A percentile compares a stretch with the other conserved stretches of the same genome.
These are phyloP conservation scores for Porogramme epimiltina DNA, from an alignment of 1,284 basidiomycete genomes.

Conservation along the genomic window DNA sequence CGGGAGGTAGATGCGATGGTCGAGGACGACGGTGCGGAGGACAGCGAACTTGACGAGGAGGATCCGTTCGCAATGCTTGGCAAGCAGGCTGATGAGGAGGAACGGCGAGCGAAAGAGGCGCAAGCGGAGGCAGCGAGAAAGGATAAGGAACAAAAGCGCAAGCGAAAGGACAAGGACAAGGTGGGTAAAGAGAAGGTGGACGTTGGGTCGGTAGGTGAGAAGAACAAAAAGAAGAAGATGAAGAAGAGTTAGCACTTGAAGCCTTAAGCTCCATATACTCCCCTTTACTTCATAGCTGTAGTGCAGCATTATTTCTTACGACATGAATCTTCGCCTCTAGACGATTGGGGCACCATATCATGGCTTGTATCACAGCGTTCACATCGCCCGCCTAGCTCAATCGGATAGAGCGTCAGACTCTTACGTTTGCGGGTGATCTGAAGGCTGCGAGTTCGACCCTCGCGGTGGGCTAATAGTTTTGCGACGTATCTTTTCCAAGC, in stretches of 20 bases:
- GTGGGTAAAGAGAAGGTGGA: constrained; percentile 31
- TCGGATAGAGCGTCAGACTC: constrained; percentile 88
- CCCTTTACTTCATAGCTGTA: too few relatives aligned
- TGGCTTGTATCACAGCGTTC: background rate
- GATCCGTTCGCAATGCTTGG: constrained; percentile 41
- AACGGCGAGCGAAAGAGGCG: constrained; percentile 30
- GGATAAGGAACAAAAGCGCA: constrained; percentile 34
- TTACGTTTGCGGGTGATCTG: constrained; percentile 47
- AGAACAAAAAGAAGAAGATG: constrained; percentile 38
- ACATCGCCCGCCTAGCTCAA: constrained; percentile 78
- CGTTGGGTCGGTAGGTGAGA: constrained; percentile 33
- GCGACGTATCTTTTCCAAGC: background rate
- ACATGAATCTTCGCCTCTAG: too few relatives aligned
- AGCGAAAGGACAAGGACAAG: constrained; percentile 32
- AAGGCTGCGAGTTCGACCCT: constrained; percentile 92
- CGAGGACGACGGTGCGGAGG: constrained; percentile 24
- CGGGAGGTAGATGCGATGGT: constrained; percentile 28
- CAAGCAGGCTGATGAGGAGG: constrained; percentile 33
- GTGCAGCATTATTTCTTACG: background rate
- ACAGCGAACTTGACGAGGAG: constrained; percentile 34
- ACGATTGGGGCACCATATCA: background rate
- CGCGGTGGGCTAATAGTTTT: constrained; percentile 72
- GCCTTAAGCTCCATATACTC: too few relatives aligned
- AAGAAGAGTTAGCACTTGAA: constrained; percentile 24
- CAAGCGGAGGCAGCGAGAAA: constrained; percentile 28